Conservation (phyloP, 75 land plant genomes). For the Cunninghamia lanceolata region DNA sequence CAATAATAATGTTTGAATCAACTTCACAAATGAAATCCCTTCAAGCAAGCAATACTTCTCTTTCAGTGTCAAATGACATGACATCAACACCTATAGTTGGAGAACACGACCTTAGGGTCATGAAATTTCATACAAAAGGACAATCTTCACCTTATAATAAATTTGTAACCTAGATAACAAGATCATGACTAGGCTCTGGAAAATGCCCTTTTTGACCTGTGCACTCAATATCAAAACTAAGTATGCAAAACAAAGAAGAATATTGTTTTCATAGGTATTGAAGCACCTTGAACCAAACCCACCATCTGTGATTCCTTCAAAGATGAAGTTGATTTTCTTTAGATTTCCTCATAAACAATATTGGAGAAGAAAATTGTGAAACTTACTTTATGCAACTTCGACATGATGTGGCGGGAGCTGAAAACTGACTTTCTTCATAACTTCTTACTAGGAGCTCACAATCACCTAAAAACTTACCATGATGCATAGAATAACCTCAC, state of each 20-base stretch:
- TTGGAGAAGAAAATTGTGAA: too few species aligned
- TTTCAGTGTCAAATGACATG: constrained; percentile 91
- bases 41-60: constrained; percentile 92
- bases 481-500: too few species aligned
- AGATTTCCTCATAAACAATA: too few species aligned
- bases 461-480: too few species aligned
- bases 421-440: too few species aligned
- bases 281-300: constrained; percentile 80
- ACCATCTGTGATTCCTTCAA: constrained; percentile 85
- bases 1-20: constrained; percentile 95
- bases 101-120: constrained; percentile 95
- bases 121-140: constrained; percentile 90
- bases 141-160: constrained; percentile 85
- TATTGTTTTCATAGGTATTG: constrained; percentile 95
- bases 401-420: too few species aligned
- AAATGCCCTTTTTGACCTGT: constrained; percentile 98
- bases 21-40: constrained; percentile 87
- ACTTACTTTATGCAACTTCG: too few species aligned
- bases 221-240: constrained; percentile 99
- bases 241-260: constrained; percentile 92
- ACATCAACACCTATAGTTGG: constrained; percentile 98
- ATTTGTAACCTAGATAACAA: constrained; percentile 96
- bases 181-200: constrained; percentile 95
- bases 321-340: too few species aligned
- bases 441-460: too few species aligned